Evolutionary conservation across 2,329 filamentous ascomycete species (phyloP).

Genomic region (Arthroderma sp.): DNA sequence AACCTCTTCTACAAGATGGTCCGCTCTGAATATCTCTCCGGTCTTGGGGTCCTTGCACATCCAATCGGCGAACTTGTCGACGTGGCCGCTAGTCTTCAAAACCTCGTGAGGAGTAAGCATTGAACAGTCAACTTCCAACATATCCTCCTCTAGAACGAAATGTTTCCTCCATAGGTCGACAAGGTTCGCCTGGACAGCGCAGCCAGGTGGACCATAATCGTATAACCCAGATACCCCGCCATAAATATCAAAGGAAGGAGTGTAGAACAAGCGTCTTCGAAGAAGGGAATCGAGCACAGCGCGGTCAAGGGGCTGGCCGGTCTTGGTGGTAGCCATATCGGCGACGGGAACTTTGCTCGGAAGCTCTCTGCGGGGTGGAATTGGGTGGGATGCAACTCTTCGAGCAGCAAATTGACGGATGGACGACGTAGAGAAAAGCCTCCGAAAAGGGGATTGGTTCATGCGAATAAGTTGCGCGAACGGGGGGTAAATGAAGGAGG

Average conservation of each 20-base stretch:
- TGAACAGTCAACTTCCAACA: conserved; percentile 89
- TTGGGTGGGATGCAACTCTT: too few species aligned
- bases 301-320: conserved; percentile 81
- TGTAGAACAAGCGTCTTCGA: conserved; percentile 83
- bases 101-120: conserved; percentile 88
- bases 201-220: conserved; percentile 85
- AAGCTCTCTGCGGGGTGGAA: too few species aligned
- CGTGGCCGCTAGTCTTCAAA: conserved; percentile 89
- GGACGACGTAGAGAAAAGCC: conserved; percentile 23
- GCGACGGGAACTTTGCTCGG: conserved; percentile 16
- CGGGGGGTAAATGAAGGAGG: conserved; percentile 3
- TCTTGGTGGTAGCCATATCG: conserved; percentile 59
- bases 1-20: conserved; percentile 92
- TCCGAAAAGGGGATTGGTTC: conserved; percentile 26
- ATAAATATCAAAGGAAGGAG: conserved; percentile 91
- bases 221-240: conserved; percentile 78
- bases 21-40: conserved; percentile 88
- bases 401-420: too few species aligned
- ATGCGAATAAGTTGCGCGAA: conserved; percentile 16
- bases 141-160: conserved; percentile 85
- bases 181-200: conserved; percentile 74
- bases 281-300: conserved; percentile 70
- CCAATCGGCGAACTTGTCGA: conserved; percentile 96
- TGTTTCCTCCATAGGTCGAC: conserved; percentile 85
- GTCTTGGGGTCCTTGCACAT: conserved; percentile 99